These are phyloP conservation scores for Lichtheimia ramosa DNA, from an alignment of 371 early-diverging fungal genomes.

Conservation along the genomic window DNA sequence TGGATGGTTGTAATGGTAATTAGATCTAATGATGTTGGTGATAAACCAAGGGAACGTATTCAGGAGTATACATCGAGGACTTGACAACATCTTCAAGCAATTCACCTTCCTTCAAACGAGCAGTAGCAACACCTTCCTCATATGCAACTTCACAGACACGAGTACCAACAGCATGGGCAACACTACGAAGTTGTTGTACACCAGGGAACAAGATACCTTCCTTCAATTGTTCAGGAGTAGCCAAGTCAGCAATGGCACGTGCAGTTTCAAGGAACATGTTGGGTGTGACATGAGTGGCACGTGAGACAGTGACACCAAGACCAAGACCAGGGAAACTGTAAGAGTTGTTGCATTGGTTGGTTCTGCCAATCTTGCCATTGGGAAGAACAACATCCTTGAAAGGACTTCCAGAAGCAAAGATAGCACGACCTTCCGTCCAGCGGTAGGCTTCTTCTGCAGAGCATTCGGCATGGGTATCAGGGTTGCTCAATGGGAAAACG, in stretches of 20 bases:
- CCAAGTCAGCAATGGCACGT: conserved; percentile 58
- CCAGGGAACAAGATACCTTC: conserved; percentile 62
- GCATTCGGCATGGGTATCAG: conserved; percentile 66
- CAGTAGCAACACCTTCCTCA: conserved; percentile 57
- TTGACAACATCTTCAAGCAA: conserved; percentile 51
- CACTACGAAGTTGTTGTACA: conserved; percentile 53
- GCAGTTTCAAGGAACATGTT: conserved; percentile 67
- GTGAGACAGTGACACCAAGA: conserved; percentile 60
- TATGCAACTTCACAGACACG: conserved; percentile 64
- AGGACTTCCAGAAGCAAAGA: conserved; percentile 65
- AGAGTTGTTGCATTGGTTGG: conserved; percentile 67
- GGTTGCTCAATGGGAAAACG: conserved; percentile 68
- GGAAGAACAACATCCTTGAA: conserved; percentile 50
- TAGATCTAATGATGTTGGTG: conserved; percentile 9
- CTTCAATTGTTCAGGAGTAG: conserved; percentile 62
- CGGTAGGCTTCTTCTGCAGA: conserved; percentile 63
- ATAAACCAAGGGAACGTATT: conserved; percentile 61
- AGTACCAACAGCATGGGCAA: conserved; percentile 57
- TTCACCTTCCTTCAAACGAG: conserved; percentile 48
- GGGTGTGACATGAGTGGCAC: conserved; percentile 55
- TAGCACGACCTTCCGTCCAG: conserved; percentile 63
- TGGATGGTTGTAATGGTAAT: too few relatives aligned
- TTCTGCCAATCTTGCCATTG: conserved; percentile 49
- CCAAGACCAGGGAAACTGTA: conserved; percentile 67
- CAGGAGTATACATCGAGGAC: conserved; percentile 54